Evolutionary conservation across 768 basidiomycete genomes (phyloP), one percentile per base, ranked within the genome.

Genomic region (Omphalotus guepiniiformis): DNA sequence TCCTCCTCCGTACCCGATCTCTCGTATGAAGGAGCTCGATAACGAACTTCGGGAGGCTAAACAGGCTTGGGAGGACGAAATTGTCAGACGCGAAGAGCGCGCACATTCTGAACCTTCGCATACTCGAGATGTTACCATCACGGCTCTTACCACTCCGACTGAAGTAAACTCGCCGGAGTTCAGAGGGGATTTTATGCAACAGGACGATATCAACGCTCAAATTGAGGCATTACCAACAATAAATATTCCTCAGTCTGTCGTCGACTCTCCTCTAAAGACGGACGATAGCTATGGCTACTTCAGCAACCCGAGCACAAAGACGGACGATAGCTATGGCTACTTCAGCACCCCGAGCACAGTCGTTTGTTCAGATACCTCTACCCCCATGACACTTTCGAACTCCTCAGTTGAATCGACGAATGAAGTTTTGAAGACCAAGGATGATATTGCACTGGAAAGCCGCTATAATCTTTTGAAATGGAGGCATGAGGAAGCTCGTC

Each of bases 1-100:
- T 62, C 89, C 85, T 12, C 93, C 95, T 19, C 96, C 96, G 3
- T 85, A 90, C 59, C 87, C 93, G 6, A 79, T 99, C 32, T 72
- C 78, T 2, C 78, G 78, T 38, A 96, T 98, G 92, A 86, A 88
- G 57, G 85, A 89, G 55, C 70, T 97, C 5, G 93, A 98, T 56
- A 78, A 84, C 19, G 75, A 83, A 47, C 75, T 95, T n/a, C 68
- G 75, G 27, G 71, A 72, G 23, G 78, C 83, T 13, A 88, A 85
- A 58, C 73, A 73, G 39, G 83, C 77, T 21, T 93, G 91, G 83
- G 92, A 95, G 60, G 93, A 96, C 53, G 91, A 93, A 54, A 79
- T 89, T 12, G 73, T 91, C 36, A 71, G 82, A 29, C 74, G 82
- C 38, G 93, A 90, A 61, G 89, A 93, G 58, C 79, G 73, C 48